phyloP scores from a whole-genome alignment of 805 yeast species.

The Lachancea fermentati region DNA sequence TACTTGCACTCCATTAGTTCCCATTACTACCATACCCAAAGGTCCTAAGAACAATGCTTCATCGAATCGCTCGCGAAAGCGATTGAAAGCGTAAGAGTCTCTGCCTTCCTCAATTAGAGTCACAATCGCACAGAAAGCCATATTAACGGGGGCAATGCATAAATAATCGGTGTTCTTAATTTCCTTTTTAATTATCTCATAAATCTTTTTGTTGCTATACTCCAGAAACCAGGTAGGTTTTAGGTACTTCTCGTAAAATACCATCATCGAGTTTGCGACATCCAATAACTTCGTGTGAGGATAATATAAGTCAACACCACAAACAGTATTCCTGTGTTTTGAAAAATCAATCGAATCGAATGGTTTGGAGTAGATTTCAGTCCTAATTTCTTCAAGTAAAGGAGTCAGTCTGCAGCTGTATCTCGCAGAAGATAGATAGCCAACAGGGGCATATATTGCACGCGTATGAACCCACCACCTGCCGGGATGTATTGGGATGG shows the following conservation, averaged over 20 bases:
- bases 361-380: constrained; percentile 68
- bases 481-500: constrained; percentile 83
- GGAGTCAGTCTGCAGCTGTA: constrained; percentile 57
- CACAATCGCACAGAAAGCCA: constrained; percentile 75
- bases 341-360: constrained; percentile 64
- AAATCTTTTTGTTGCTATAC: constrained; percentile 46
- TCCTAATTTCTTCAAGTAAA: constrained; percentile 57
- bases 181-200: constrained; percentile 67
- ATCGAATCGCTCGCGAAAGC: constrained; percentile 52
- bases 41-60: constrained; percentile 83
- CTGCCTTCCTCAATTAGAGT: constrained; percentile 64
- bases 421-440: constrained; percentile 62
- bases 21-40: constrained; percentile 89
- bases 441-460: constrained; percentile 81
- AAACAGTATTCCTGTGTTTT: constrained; percentile 71
- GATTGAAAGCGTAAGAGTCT: constrained; percentile 53
- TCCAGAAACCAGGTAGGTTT: constrained; percentile 71
- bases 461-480: constrained; percentile 99
- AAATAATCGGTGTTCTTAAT: constrained; percentile 69
- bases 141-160: constrained; percentile 91
- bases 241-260: constrained; percentile 59
- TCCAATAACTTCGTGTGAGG: constrained; percentile 77
- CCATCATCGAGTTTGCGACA: constrained; percentile 52
- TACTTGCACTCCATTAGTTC: constrained; percentile 95
- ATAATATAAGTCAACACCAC: constrained; percentile 88